These are phyloP conservation scores for Phytophthora pinifolia DNA, from an alignment of 352 stramenopile species.

Conservation along the genomic window DNA sequence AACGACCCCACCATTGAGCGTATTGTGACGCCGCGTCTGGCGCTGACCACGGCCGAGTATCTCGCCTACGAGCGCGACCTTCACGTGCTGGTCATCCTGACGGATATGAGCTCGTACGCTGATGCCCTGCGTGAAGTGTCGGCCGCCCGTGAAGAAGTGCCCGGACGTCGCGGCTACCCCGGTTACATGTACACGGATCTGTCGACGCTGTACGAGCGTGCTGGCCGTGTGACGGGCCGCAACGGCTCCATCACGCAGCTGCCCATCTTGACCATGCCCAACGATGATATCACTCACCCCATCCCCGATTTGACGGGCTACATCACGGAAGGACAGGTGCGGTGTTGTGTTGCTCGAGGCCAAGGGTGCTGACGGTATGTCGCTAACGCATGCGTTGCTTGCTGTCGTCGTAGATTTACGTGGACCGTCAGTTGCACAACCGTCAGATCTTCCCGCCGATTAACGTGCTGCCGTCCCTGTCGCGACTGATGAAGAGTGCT, in stretches of 20 bases:
- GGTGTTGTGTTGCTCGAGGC: neutral
- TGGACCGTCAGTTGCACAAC: conserved; percentile 98
- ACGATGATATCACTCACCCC: conserved; percentile 99
- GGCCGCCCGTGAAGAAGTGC: conserved; percentile 94
- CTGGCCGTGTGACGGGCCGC: conserved; percentile 95
- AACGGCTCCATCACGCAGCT: conserved; percentile 99
- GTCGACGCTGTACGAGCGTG: conserved; percentile 98
- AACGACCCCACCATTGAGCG: conserved; percentile 99
- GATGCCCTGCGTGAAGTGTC: conserved; percentile 97
- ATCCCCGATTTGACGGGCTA: conserved; percentile 99
- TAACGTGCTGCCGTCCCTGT: conserved; percentile 98
- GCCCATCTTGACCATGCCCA: conserved; percentile 99
- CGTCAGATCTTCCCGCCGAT: conserved; percentile 99
- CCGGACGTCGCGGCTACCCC: conserved; percentile 98
- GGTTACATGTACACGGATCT: conserved; percentile 99
- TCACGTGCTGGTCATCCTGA: conserved; percentile 99
- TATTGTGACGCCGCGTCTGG: conserved; percentile 99
- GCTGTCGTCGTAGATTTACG: conserved; percentile 87
- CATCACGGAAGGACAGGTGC: conserved; percentile 98
- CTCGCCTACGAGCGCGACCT: conserved; percentile 99
- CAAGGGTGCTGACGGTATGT: neutral
- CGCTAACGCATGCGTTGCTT: neutral
- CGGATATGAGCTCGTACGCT: conserved; percentile 99
- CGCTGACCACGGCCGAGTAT: conserved; percentile 98
- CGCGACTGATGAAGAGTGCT: conserved; percentile 99